A percentile compares a stretch with the other conserved stretches of the same genome.
Evolutionary conservation across 139 green algal genomes (phyloP).

Genomic region (Chlorella sp.): DNA sequence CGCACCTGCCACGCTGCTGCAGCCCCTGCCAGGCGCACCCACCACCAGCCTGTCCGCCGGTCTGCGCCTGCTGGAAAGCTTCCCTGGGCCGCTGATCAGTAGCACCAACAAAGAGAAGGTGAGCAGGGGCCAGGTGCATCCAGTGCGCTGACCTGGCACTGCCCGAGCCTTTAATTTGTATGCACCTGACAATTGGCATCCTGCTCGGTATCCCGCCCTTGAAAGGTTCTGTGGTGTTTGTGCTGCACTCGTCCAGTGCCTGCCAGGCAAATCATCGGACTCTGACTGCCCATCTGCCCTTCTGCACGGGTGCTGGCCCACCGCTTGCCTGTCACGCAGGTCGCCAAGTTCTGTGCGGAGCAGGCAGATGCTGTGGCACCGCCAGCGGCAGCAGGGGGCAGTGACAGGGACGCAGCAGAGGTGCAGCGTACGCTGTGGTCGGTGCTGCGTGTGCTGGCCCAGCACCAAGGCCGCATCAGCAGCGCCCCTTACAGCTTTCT

Average conservation of each 20-base stretch:
- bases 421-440: constrained; percentile 28
- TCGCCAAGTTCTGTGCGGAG: constrained; percentile 36
- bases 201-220: no score
- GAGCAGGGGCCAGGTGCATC: neutral
- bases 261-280: no score
- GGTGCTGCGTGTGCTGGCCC: constrained; percentile 42
- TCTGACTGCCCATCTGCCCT: no score
- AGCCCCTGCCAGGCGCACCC: constrained; percentile 1
- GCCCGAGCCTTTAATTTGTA: neutral
- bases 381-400: neutral
- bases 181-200: neutral
- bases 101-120: constrained; percentile 49
- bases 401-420: no score
- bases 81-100: constrained; percentile 43
- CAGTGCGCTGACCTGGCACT: neutral
- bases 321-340: constrained; percentile 4
- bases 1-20: neutral
- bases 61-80: constrained; percentile 28
- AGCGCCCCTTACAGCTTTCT: constrained; percentile 15
- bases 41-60: constrained; percentile 14
- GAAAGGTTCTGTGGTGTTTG: neutral
- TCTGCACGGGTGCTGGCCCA: neutral
- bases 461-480: constrained; percentile 30
- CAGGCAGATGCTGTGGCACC: neutral
- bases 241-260: neutral